phyloP scores from a whole-genome alignment of 1,284 basidiomycete species.

The Ustilago hordei region DNA sequence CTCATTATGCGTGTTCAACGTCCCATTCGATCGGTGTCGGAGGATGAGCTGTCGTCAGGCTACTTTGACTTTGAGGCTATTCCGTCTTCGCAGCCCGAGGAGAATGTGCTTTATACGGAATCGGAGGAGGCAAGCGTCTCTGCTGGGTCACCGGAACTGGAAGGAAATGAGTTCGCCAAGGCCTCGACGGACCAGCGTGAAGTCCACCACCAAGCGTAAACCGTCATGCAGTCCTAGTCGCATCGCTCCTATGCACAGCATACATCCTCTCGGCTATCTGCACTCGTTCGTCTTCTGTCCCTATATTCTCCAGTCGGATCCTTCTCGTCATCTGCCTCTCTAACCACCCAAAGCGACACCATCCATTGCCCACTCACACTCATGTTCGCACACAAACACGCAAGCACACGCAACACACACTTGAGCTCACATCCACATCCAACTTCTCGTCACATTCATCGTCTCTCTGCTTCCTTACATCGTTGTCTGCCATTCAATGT shows the following conservation, averaged over 20 bases:
- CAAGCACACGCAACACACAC: not conserved
- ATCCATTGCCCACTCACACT: not conserved
- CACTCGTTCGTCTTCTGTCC: not conserved
- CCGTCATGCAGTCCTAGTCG: not conserved
- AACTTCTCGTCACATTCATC: not conserved
- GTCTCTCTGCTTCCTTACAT: slow-evolving; percentile 7
- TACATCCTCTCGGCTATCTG: not conserved
- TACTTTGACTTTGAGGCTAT: slow-evolving; percentile 41
- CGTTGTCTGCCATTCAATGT: slow-evolving; percentile 11
- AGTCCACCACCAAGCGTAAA: not conserved
- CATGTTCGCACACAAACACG: not conserved
- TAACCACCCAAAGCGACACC: not conserved
- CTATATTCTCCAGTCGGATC: not conserved
- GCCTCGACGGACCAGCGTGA: slow-evolving; percentile 1
- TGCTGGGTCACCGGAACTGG: slow-evolving; percentile 28
- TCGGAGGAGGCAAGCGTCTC: slow-evolving; percentile 42
- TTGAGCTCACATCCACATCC: not conserved
- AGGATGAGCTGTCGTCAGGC: slow-evolving; percentile 31
- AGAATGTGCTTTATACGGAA: slow-evolving; percentile 24
- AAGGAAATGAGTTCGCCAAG: slow-evolving; percentile 4
- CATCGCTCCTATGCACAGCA: not conserved
- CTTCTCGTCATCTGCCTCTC: not conserved
- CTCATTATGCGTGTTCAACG: slow-evolving; percentile 79
- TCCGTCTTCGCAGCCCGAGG: slow-evolving; percentile 45
- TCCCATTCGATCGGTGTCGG: slow-evolving; percentile 31